Percentiles rank a stretch among this genome's conserved stretches.
Evolutionary conservation across 768 basidiomycete genomes (phyloP).

Genomic region (Amylocystis lapponica): DNA sequence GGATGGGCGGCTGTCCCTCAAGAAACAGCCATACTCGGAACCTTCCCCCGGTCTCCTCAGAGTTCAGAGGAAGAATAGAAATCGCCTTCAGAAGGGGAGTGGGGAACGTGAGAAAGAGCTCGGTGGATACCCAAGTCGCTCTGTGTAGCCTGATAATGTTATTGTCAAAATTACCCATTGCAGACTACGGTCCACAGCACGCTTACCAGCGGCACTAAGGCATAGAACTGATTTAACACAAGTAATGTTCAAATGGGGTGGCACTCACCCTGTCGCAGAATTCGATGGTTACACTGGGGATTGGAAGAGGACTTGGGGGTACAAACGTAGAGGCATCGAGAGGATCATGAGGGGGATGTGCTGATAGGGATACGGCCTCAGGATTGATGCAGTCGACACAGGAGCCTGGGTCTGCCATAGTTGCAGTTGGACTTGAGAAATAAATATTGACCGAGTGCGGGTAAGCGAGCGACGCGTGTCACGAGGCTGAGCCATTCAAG

Average conservation of each 20-base stretch:
- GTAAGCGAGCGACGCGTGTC: too few species aligned
- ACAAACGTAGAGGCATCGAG: conserved; percentile 50
- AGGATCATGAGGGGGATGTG: conserved; percentile 10
- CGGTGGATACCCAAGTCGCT: conserved; percentile 91
- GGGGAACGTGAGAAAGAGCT: conserved; percentile 87
- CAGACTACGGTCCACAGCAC: not conserved
- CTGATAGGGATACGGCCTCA: too few species aligned
- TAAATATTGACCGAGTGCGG: too few species aligned
- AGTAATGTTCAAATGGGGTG: too few species aligned
- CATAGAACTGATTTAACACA: too few species aligned
- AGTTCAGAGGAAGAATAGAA: conserved; percentile 65
- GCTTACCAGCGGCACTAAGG: conserved; percentile 83
- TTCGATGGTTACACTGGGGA: conserved; percentile 73
- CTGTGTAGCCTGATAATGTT: conserved; percentile 68
- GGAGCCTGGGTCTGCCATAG: conserved; percentile 22
- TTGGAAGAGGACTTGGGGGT: conserved; percentile 41
- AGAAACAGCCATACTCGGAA: conserved; percentile 84
- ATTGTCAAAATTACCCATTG: not conserved
- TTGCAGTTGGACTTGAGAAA: too few species aligned
- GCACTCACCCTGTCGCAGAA: conserved; percentile 83
- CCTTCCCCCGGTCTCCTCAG: conserved; percentile 81
- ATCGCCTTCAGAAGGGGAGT: conserved; percentile 65
- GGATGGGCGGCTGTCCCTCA: conserved; percentile 31
- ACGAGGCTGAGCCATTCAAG: too few species aligned
- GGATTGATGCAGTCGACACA: conserved; percentile 16